Percentiles rank a stretch among this genome's conserved stretches.
Evolutionary conservation across 257 asterid genomes (phyloP).

Genomic region (Solanum arcanum): DNA sequence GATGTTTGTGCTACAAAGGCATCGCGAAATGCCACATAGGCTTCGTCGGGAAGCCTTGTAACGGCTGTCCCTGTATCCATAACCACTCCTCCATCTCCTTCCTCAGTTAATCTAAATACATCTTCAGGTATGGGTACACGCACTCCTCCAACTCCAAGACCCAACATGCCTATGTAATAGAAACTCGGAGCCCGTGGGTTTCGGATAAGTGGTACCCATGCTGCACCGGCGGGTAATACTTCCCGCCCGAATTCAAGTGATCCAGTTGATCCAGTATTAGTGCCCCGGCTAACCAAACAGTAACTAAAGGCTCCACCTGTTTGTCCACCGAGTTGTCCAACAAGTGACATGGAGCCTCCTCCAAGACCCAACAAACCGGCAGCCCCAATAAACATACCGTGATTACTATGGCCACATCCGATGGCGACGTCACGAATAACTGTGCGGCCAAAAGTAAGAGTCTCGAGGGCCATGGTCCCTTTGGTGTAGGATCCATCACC

Average conservation of each 20-base stretch:
- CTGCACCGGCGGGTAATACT: conserved; percentile 63
- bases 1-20: conserved; percentile 49
- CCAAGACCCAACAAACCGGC: conserved; percentile 84
- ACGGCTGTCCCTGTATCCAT: conserved; percentile 92
- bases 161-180: conserved; percentile 59
- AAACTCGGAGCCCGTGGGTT: conserved; percentile 66
- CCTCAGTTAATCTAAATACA: conserved; percentile 27
- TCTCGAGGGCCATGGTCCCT: conserved; percentile 73
- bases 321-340: conserved; percentile 76
- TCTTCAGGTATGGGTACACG: conserved; percentile 50
- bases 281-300: conserved; percentile 74
- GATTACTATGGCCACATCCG: conserved; percentile 82
- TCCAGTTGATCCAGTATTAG: conserved; percentile 44
- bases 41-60: conserved; percentile 55
- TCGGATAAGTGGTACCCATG: conserved; percentile 67
- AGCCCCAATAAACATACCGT: conserved; percentile 84
- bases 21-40: conserved; percentile 59
- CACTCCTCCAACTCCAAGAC: conserved; percentile 76
- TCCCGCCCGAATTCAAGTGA: conserved; percentile 83
- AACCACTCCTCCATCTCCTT: conserved; percentile 73
- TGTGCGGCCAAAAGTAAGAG: conserved; percentile 55
- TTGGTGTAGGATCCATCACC: conserved; percentile 89
- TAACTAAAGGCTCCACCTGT: conserved; percentile 82
- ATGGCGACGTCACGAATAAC: conserved; percentile 59
- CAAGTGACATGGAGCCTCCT: conserved; percentile 80